Conservation (phyloP, 768 basidiomycete genomes). For the Hericium erinaceus region DNA sequence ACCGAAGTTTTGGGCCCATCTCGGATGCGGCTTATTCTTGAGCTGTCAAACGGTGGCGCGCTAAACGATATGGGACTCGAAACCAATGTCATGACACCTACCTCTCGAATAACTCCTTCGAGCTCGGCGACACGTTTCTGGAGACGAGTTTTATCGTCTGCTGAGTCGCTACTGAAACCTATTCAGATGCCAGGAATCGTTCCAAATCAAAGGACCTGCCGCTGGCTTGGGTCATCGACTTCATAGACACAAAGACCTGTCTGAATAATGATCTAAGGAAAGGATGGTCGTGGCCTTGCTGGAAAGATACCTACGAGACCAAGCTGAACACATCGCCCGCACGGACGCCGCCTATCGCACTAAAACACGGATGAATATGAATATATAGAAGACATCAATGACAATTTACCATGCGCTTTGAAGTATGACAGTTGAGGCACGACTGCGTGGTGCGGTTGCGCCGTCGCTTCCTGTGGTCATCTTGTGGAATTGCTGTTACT, state of each 20-base stretch:
- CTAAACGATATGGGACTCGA: neutral
- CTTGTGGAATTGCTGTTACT: conserved; percentile 26
- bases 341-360: conserved; percentile 42
- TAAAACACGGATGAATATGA: conserved; percentile 10
- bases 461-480: conserved; percentile 51
- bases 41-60: conserved; percentile 29
- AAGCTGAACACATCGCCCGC: conserved; percentile 35
- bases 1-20: conserved; percentile 33
- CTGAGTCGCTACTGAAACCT: conserved; percentile 20
- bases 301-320: conserved; percentile 25
- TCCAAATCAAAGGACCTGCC: conserved; percentile 25
- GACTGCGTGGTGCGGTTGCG: conserved; percentile 69
- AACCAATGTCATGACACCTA: conserved; percentile 18
- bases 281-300: neutral
- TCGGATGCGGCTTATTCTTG: conserved; percentile 65
- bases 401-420: conserved; percentile 55
- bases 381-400: neutral
- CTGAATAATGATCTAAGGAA: conserved; percentile 24
- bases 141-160: conserved; percentile 58
- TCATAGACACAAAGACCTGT: conserved; percentile 82
- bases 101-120: conserved; percentile 78
- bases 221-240: conserved; percentile 63
- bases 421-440: conserved; percentile 65
- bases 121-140: conserved; percentile 73
- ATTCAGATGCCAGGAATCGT: neutral